phyloP scores from a whole-genome alignment of 495 filamentous ascomycete genomes.

The Durotheca rogersii region DNA sequence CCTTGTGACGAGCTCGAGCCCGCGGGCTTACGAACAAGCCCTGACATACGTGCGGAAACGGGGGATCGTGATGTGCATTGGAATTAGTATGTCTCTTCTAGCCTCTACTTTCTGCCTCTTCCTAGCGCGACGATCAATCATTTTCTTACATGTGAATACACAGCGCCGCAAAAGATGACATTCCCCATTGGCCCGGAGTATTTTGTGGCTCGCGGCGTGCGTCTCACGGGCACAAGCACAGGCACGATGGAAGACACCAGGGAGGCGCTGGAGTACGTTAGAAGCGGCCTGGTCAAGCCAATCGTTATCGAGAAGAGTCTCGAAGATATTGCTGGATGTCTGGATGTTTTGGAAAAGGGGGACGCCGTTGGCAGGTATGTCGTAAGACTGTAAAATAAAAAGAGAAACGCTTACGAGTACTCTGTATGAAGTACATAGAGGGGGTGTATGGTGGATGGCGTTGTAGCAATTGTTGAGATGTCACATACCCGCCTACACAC shows the following conservation, averaged over 20 bases:
- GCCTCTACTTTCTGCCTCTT: not conserved
- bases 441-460: no score
- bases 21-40: not conserved
- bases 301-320: not conserved
- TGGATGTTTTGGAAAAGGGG: not conserved
- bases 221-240: not conserved
- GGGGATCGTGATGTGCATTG: not conserved
- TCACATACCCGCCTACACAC: no score
- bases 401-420: not conserved
- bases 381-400: not conserved
- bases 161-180: not conserved
- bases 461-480: no score
- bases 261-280: not conserved
- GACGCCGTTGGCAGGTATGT: not conserved
- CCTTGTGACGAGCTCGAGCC: not conserved
- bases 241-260: not conserved
- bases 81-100: not conserved
- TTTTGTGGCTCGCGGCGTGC: not conserved
- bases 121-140: not conserved
- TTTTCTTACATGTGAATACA: not conserved
- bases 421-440: not conserved
- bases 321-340: not conserved
- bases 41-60: not conserved
- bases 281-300: not conserved
- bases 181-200: not conserved